Percentiles rank a stretch among this genome's conserved stretches.
phyloP scores from a whole-genome alignment of 768 basidiomycete species.

The Cystofilobasidium bisporidii region DNA sequence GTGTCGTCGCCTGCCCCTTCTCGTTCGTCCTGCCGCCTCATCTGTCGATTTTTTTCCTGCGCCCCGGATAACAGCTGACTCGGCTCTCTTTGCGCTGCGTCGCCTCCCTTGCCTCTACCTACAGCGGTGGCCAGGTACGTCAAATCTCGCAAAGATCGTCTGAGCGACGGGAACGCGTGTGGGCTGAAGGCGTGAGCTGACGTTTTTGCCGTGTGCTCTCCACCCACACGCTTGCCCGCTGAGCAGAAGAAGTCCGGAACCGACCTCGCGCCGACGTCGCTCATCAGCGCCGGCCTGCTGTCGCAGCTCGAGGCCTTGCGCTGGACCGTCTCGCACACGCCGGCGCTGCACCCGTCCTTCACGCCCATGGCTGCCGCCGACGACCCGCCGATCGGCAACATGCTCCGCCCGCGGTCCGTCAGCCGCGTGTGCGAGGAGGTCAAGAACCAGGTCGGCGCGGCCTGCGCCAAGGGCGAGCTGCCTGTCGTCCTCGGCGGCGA shows the following conservation, averaged over 20 bases:
- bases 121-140: slow-evolving; percentile 38
- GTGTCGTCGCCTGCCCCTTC: slow-evolving; percentile 95
- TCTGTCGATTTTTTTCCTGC: too few species aligned
- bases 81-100: too few species aligned
- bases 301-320: slow-evolving; percentile 66
- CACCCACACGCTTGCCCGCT: not conserved
- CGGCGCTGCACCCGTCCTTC: slow-evolving; percentile 5
- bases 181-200: not conserved
- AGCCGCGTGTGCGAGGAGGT: slow-evolving; percentile 71
- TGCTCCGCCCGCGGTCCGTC: slow-evolving; percentile 85
- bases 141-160: not conserved
- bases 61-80: too few species aligned
- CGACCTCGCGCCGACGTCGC: slow-evolving; percentile 63
- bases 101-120: not conserved
- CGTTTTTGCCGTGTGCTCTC: not conserved
- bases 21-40: slow-evolving; percentile 50
- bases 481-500: slow-evolving; percentile 92
- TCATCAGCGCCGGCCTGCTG: slow-evolving; percentile 77
- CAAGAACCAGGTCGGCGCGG: slow-evolving; percentile 61
- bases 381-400: slow-evolving; percentile 74
- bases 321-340: slow-evolving; percentile 69
- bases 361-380: slow-evolving; percentile 39
- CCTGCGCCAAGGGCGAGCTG: slow-evolving; percentile 66
- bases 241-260: slow-evolving; percentile 64
- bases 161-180: too few species aligned